phyloP scores from a whole-genome alignment of 768 basidiomycete species.

The Piloderma croceum region DNA sequence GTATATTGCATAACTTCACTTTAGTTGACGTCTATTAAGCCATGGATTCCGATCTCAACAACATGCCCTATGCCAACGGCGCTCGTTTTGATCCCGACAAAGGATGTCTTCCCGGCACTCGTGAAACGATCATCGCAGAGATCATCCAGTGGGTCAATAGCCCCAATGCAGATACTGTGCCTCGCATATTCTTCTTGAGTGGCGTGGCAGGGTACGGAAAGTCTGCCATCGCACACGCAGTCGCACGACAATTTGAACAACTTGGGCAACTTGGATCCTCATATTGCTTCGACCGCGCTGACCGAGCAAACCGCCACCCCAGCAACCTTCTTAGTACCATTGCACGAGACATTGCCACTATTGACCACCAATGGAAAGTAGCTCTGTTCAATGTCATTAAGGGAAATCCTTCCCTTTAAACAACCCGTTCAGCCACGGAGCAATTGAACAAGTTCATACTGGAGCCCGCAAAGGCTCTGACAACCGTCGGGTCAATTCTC shows the following conservation, averaged over 20 bases:
- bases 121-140: constrained; percentile 9
- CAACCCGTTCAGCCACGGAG: no score
- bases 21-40: no score
- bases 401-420: no score
- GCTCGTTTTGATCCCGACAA: no score
- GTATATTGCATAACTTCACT: no score
- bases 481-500: constrained; percentile 26
- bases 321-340: constrained; percentile 18
- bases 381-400: constrained; percentile 1
- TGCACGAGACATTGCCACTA: constrained; percentile 10
- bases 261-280: no score
- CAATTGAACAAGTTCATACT: constrained; percentile 27
- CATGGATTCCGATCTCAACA: no score
- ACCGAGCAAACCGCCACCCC: constrained; percentile 9
- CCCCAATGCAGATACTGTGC: no score
- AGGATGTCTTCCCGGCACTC: constrained; percentile 9
- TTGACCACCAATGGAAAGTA: constrained; percentile 2
- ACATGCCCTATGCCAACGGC: no score
- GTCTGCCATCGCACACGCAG: no score
- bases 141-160: constrained; percentile 19
- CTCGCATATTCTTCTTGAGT: no score
- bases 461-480: constrained; percentile 17
- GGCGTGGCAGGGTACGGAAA: no score
- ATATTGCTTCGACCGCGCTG: constrained; percentile 28
- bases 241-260: constrained; percentile 21